phyloP scores from a whole-genome alignment of 1,284 basidiomycete genomes.

The Tetrapyrgos nigripes region DNA sequence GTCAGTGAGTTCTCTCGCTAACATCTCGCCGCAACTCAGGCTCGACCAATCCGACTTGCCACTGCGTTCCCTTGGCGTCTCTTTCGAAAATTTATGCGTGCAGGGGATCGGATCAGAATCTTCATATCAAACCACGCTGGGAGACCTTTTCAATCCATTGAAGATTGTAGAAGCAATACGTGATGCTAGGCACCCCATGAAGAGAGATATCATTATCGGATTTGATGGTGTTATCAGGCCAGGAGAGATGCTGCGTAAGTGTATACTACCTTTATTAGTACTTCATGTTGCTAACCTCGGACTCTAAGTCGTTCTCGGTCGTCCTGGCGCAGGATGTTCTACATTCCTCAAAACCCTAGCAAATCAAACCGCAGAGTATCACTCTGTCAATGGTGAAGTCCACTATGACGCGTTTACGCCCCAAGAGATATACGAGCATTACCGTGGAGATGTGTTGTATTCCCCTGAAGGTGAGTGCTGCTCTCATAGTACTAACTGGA shows the following conservation, averaged over 20 bases:
- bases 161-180: conserved; percentile 37
- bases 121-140: conserved; percentile 49
- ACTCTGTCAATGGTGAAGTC: conserved; percentile 67
- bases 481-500: neutral
- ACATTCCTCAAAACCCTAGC: conserved; percentile 83
- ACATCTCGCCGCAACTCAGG: no score
- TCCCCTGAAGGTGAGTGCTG: conserved; percentile 69
- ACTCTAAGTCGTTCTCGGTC: conserved; percentile 85
- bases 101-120: conserved; percentile 50
- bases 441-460: conserved; percentile 87
- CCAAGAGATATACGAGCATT: conserved; percentile 66
- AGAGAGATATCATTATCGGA: conserved; percentile 49
- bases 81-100: conserved; percentile 55
- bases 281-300: no score
- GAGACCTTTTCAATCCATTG: conserved; percentile 47
- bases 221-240: conserved; percentile 60
- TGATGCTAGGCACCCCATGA: conserved; percentile 44
- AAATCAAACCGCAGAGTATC: conserved; percentile 71
- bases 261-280: no score
- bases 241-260: conserved; percentile 59
- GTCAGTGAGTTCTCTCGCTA: neutral
- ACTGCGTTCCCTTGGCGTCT: conserved; percentile 54
- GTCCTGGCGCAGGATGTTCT: conserved; percentile 83
- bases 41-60: conserved; percentile 50
- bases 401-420: conserved; percentile 77